These are phyloP conservation scores for Cetradonia linearis DNA, from an alignment of 495 filamentous ascomycete genomes.

Conservation along the genomic window DNA sequence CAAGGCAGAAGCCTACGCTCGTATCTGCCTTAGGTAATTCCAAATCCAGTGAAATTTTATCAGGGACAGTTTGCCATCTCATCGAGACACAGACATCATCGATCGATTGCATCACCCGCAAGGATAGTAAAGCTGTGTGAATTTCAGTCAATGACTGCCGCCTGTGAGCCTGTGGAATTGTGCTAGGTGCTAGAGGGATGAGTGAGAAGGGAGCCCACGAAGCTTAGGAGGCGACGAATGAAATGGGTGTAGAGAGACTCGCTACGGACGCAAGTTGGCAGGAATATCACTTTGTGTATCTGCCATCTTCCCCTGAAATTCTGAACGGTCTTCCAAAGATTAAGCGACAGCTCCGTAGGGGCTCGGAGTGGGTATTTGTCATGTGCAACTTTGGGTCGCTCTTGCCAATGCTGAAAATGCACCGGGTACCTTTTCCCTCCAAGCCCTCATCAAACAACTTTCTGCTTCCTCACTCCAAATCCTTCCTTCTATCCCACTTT, in stretches of 20 bases:
- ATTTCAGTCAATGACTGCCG: not conserved
- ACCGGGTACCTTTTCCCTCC: not conserved
- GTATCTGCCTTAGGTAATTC: not conserved
- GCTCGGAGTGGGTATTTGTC: not conserved
- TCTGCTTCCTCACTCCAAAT: not conserved
- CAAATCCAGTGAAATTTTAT: not conserved
- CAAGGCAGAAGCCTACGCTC: not conserved
- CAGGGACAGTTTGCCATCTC: not conserved
- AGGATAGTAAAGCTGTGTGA: not conserved
- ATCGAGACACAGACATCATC: not conserved
- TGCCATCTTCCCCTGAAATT: not conserved
- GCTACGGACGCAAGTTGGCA: conserved; percentile 1
- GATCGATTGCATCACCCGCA: not conserved
- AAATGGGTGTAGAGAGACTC: not conserved
- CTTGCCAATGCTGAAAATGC: not conserved
- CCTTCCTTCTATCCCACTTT: not conserved
- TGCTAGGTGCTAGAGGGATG: too few relatives aligned
- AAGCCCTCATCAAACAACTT: not conserved
- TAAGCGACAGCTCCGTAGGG: not conserved
- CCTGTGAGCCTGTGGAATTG: too few relatives aligned
- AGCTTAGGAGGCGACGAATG: not conserved
- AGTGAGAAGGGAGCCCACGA: not conserved
- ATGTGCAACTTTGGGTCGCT: conserved; percentile 2
- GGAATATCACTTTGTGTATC: not conserved
- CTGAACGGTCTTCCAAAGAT: not conserved